Percentiles rank a stretch among this genome's conserved stretches.
phyloP scores from a whole-genome alignment of 257 asterid genomes.

The Rauvolfia tetraphylla region DNA sequence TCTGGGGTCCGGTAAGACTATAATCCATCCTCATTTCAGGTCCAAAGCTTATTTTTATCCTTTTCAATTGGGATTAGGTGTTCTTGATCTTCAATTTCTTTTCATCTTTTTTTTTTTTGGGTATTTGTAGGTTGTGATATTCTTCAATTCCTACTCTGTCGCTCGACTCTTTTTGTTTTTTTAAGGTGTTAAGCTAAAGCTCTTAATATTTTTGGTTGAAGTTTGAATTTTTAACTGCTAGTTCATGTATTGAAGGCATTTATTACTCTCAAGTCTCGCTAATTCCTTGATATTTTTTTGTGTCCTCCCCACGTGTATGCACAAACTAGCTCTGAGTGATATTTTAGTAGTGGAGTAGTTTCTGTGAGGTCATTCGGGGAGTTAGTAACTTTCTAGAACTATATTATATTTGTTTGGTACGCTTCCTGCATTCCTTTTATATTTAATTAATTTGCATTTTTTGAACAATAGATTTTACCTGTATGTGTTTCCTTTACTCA shows the following conservation, averaged over 20 bases:
- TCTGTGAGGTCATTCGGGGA: conserved; percentile 11
- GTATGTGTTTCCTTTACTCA: background rate
- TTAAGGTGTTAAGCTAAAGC: background rate
- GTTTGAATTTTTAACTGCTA: conserved; percentile 6
- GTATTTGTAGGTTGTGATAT: background rate
- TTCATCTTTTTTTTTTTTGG: background rate
- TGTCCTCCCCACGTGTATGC: background rate
- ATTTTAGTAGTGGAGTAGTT: conserved; percentile 10
- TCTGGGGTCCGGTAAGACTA: conserved; percentile 68
- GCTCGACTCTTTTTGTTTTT: background rate
- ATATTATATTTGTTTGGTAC: background rate
- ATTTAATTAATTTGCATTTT: background rate
- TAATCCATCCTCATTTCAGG: conserved; percentile 5
- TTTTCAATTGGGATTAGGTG: conserved; percentile 4
- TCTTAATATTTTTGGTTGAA: background rate
- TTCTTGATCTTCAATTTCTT: background rate
- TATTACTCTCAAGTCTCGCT: conserved; percentile 5
- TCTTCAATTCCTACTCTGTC: background rate
- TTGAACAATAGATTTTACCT: background rate
- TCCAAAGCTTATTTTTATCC: background rate
- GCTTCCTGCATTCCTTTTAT: background rate
- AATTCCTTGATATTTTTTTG: background rate
- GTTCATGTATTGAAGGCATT: conserved; percentile 17
- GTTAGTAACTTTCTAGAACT: conserved; percentile 10
- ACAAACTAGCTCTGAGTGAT: background rate